Conservation (phyloP, 2,329 filamentous ascomycete species). For the Hypoxylon sp. region DNA sequence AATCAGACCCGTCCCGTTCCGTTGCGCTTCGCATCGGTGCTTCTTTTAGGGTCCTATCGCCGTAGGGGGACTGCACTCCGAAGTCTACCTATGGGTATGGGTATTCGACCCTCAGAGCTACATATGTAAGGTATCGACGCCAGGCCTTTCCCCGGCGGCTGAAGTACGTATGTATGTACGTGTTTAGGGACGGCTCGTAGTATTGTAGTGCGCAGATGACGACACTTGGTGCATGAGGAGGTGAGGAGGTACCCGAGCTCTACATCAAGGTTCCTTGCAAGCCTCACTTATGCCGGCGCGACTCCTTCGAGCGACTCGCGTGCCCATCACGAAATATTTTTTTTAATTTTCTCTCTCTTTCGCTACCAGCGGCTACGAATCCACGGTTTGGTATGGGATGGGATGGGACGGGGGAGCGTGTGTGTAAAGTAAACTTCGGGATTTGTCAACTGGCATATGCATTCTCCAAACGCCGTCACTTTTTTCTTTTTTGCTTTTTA, state of each 20-base stretch:
- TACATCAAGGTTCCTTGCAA: constrained; percentile 13
- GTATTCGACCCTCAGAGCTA: constrained; percentile 8
- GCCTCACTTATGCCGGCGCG: constrained; percentile 8
- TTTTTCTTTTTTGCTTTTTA: background rate
- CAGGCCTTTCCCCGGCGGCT: background rate
- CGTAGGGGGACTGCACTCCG: constrained; percentile 9
- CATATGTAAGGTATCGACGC: background rate
- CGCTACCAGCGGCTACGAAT: constrained; percentile 19
- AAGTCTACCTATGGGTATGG: constrained; percentile 6
- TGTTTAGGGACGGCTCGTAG: background rate
- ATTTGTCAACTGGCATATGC: constrained; percentile 11
- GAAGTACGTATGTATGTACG: constrained; percentile 2
- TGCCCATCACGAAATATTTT: constrained; percentile 10
- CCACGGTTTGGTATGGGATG: background rate
- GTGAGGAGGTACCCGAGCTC: constrained; percentile 6
- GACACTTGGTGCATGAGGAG: constrained; percentile 7
- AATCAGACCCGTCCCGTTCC: constrained; percentile 8
- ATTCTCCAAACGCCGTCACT: constrained; percentile 9
- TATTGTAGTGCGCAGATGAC: background rate
- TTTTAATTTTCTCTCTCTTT: background rate
- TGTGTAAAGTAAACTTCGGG: constrained; percentile 4
- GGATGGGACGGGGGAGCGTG: background rate
- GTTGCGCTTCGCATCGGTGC: constrained; percentile 29
- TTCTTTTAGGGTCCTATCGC: constrained; percentile 11
- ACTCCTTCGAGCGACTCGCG: constrained; percentile 6